These are phyloP conservation scores for Backusella morwellensis DNA, from an alignment of 192 early-diverging fungal species.

Conservation along the genomic window DNA sequence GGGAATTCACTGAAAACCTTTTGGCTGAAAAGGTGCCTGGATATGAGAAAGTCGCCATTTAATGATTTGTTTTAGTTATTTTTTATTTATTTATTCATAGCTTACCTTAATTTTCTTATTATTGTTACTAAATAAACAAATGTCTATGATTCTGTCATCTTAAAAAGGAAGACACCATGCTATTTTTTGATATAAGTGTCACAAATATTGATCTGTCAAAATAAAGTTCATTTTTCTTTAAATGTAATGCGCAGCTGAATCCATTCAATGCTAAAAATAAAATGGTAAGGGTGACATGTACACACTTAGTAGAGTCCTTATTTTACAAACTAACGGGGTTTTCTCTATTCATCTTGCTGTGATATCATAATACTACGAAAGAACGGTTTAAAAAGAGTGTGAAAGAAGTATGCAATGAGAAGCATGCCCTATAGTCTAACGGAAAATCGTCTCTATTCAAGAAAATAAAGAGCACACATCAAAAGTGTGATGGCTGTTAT, in stretches of 20 bases:
- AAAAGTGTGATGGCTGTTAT: no score
- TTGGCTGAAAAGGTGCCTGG: conserved; percentile 34
- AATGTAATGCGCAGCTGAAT: not conserved
- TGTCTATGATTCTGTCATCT: not conserved
- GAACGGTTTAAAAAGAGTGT: no score
- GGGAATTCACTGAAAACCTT: conserved; percentile 33
- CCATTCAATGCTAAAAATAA: no score
- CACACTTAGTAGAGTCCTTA: not conserved
- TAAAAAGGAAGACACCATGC: not conserved
- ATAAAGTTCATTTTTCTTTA: not conserved
- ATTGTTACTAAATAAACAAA: not conserved
- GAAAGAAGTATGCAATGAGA: no score
- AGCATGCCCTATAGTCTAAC: no score
- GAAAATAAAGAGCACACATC: no score
- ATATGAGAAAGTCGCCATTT: not conserved
- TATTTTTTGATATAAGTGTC: not conserved
- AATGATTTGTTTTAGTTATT: not conserved
- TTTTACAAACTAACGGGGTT: not conserved
- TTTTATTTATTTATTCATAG: not conserved
- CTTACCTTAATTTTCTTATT: not conserved
- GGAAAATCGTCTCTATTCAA: no score
- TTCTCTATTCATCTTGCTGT: not conserved
- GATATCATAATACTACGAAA: no score
- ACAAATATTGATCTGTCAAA: not conserved
- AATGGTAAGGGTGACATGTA: not conserved